Base-by-base conservation (phyloP, 345 rosid genomes). In the Tarenaya hassleriana region DNA sequence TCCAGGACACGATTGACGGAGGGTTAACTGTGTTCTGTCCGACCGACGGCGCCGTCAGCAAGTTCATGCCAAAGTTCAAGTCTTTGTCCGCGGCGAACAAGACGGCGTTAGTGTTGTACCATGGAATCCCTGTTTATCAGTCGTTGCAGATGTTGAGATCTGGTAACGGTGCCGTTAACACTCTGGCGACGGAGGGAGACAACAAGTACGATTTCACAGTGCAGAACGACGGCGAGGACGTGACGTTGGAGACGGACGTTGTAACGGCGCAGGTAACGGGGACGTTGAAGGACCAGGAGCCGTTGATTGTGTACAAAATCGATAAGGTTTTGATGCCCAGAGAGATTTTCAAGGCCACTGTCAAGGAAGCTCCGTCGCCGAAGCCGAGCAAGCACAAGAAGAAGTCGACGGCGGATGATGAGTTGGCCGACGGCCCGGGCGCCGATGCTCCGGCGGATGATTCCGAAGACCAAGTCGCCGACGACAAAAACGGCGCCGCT, bases 11-110 rank as follows among this genome's bases (percentile, higher is more conserved):
- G 38, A 68, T 80, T 3, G 94, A 85, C 27, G 94, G 88, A 16
- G 98, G 96, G 8, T 66, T 92, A 20, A 84, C 98, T 7, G 94
- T 92, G 53, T 92, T 92, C 54, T 92, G 98, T 62, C 84, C 95
- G 1, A 57, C 87, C 16, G 96, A 92, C 54, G 40, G 54, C 17
- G 80, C 75, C 7, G 55, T 88, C 32, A 73, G 57, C 13, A 73
- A 71, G 1, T 88, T 92, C 71, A 63, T 75, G 73, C 86, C 95
- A 0, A 78, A 66, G 43, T 83, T 70, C 78, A 88, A 87, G 77
- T 79, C 87, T 39, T 62, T 92, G 8, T 80, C 96, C 1, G 67
- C 77, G 0, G 56, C 95, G 3, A 77, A 80, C 58, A 84, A 88
- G 57, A 61, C 58, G 38, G 82, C 95, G 10, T 49, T 92, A 29